phyloP scores from a whole-genome alignment of 2,329 filamentous ascomycete species.

The Fusarium sp. region DNA sequence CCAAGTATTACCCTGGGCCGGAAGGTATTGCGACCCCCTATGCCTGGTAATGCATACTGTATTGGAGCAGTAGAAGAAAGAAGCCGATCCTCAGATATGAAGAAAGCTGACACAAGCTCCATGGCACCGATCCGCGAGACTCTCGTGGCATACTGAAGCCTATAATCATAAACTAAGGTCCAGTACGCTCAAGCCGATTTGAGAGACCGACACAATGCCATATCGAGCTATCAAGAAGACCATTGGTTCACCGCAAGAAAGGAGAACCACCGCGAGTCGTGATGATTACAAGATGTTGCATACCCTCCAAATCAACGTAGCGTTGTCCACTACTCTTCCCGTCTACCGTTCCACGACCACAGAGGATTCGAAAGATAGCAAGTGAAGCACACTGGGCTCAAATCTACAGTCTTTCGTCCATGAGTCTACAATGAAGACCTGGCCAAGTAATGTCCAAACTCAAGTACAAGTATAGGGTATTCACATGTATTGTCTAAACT shows the following conservation, averaged over 20 bases:
- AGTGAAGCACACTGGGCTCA: not conserved
- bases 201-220: not conserved
- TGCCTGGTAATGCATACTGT: not conserved
- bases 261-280: not conserved
- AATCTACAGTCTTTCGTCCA: too few species aligned
- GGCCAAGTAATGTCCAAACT: not conserved
- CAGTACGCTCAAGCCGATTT: not conserved
- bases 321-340: not conserved
- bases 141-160: not conserved
- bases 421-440: not conserved
- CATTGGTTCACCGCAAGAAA: not conserved
- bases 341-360: not conserved
- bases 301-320: not conserved
- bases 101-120: not conserved
- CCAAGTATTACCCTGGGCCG: not conserved
- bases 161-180: too few species aligned
- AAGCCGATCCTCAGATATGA: not conserved
- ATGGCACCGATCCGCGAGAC: not conserved
- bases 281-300: not conserved
- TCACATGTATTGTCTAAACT: not conserved
- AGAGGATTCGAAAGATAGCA: not conserved
- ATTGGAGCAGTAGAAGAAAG: not conserved
- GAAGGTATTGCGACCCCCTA: not conserved
- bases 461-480: not conserved
- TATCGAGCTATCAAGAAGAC: not conserved